Evolutionary conservation across 345 rosid species (phyloP), one percentile per base, ranked within the genome.

Genomic region (Eucalyptus dawsonii): DNA sequence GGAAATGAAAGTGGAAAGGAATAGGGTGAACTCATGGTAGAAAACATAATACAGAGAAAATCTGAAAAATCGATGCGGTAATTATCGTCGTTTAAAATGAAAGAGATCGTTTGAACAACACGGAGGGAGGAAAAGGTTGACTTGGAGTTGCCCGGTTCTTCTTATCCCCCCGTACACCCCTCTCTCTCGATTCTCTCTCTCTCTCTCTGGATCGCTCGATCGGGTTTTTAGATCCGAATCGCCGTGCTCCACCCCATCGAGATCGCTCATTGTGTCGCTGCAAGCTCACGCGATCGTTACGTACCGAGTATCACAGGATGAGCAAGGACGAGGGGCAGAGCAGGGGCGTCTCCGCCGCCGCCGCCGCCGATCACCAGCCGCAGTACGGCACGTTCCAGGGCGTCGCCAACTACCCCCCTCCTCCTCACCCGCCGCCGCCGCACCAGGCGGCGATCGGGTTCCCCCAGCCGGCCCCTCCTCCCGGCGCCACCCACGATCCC

Each of bases 381-480:
- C 98, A 95, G 50, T 98, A 98, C 91, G 99, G 98, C 22, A 97
- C 99, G 11, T 98, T 98, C 92, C 99, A 98, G 92, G 99, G 99
- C 85, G 99, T 97, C 51, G 96, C 98, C 88, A 97, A 95, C 91
- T 98, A 94, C 92, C 98, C 99, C 13, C 96, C 97, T 53, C 95
- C 95, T 76, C 94, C 80, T 13, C 95, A 91, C 24, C 95, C 94
- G 65, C 65, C 65, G 62, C 37, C 92, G 62, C 37, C 92, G 50
- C 98, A 40, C 13, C n/a, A 24, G 69, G 47, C 97, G 17, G 95
- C 92, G 44, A 89, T 94, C 50, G 99, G 98, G 7, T 96, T 97
- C 89, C 98, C 99, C 91, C 98, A 96, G 91, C 99, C 99, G 15
- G 94, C 92, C 12, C 93, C 99, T 4, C 98, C 99, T 2, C 95